Percentiles rank a stretch among this genome's conserved stretches.
phyloP scores from a whole-genome alignment of 1,139 yeast genomes.

The Taphrina flavorubra region DNA sequence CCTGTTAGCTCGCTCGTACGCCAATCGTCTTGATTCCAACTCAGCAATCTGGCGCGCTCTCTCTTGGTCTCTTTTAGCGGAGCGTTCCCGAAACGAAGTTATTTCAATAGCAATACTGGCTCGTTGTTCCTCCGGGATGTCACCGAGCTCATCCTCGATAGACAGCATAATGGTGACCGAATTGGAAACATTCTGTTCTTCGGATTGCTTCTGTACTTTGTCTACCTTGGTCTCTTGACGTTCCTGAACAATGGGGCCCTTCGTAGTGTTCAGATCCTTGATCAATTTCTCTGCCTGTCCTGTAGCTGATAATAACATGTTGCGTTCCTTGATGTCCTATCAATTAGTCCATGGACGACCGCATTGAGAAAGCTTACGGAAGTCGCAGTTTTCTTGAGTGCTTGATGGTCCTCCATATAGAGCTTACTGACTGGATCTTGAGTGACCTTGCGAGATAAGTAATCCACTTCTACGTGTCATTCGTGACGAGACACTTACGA shows the following conservation, averaged over 20 bases:
- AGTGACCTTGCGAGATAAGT: conserved; percentile 7
- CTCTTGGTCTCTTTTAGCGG: conserved; percentile 48
- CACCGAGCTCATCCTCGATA: conserved; percentile 47
- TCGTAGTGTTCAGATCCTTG: conserved; percentile 24
- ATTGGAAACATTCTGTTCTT: background rate
- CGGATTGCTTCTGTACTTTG: background rate
- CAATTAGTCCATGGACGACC: background rate
- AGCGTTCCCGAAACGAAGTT: conserved; percentile 50
- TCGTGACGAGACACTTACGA: background rate
- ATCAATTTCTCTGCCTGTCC: conserved; percentile 23
- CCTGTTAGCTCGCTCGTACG: conserved; percentile 23
- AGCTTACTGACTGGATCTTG: conserved; percentile 16
- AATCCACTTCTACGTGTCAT: background rate
- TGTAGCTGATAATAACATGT: conserved; percentile 7
- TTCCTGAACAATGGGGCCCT: conserved; percentile 8
- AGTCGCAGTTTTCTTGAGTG: background rate
- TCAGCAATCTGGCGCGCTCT: conserved; percentile 48
- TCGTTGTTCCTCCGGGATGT: conserved; percentile 49
- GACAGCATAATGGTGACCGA: conserved; percentile 41
- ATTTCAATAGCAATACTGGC: conserved; percentile 50
- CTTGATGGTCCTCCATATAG: conserved; percentile 24
- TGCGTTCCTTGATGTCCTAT: conserved; percentile 35
- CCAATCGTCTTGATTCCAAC: conserved; percentile 43
- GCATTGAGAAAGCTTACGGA: background rate
- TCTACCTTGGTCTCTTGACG: conserved; percentile 8